These are phyloP conservation scores for Xylaria scruposa DNA, from an alignment of 495 filamentous ascomycete genomes.

Conservation along the genomic window DNA sequence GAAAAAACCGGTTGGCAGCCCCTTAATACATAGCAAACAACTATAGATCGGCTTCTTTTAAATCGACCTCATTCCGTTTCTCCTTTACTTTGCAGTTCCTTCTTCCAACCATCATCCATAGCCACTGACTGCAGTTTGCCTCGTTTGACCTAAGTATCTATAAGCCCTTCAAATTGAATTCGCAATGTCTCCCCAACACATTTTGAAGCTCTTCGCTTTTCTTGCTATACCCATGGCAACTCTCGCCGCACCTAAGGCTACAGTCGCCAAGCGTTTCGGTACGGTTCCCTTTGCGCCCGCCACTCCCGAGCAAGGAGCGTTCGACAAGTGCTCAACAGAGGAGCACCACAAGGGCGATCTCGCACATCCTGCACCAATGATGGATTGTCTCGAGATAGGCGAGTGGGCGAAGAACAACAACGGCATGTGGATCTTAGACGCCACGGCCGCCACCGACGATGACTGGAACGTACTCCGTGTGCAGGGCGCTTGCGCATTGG, in stretches of 20 bases:
- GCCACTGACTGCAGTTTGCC: neutral
- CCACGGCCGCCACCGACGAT: neutral
- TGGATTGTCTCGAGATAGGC: conserved; percentile 24
- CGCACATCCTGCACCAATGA: conserved; percentile 18
- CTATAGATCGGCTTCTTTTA: neutral
- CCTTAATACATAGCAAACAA: neutral
- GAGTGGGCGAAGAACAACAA: conserved; percentile 16
- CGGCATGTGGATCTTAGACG: conserved; percentile 26
- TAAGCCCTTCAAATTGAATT: no score
- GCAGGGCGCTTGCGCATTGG: conserved; percentile 18
- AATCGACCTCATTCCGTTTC: neutral
- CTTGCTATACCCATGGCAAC: conserved; percentile 22
- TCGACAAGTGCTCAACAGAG: conserved; percentile 13
- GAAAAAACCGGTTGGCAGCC: neutral
- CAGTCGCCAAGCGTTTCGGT: neutral
- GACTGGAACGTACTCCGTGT: conserved; percentile 25
- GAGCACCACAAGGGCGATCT: neutral
- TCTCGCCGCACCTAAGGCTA: conserved; percentile 21
- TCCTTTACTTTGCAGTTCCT: neutral
- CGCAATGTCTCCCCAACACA: neutral
- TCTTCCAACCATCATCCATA: neutral
- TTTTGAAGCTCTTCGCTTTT: conserved; percentile 19
- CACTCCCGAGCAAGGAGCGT: conserved; percentile 11
- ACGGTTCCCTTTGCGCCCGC: conserved; percentile 24
- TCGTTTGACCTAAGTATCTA: neutral